Conservation (phyloP, 2,329 filamentous ascomycete species). For the Trichoderma arundinaceum region DNA sequence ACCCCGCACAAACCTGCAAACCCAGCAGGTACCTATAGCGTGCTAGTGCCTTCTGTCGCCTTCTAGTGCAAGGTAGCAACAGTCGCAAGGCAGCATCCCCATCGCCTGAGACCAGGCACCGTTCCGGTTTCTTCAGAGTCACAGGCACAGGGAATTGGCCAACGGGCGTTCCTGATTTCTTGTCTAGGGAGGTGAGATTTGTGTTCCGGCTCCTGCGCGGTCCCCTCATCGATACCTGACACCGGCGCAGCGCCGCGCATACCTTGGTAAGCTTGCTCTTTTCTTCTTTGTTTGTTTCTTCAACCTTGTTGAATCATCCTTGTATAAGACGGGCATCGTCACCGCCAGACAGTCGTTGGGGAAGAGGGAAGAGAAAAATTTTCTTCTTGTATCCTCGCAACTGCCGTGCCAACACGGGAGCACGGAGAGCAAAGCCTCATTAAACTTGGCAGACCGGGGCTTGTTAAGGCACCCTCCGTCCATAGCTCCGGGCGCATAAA, state of each 20-base stretch:
- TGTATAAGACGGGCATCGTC: background rate
- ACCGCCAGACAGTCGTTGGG: background rate
- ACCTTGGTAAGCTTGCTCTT: background rate
- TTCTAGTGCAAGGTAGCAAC: too few relatives aligned
- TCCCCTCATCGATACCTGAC: conserved; percentile 18
- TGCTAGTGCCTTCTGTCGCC: too few relatives aligned
- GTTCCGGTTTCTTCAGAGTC: conserved; percentile 19
- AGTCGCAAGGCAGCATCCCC: too few relatives aligned
- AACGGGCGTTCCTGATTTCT: conserved; percentile 17
- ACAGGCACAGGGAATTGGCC: conserved; percentile 13
- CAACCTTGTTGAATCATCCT: background rate
- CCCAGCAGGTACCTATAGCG: too few relatives aligned
- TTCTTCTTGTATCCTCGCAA: conserved; percentile 8
- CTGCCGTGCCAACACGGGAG: conserved; percentile 1
- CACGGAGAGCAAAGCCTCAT: conserved; percentile 16
- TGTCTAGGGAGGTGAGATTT: conserved; percentile 10
- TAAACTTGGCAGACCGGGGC: conserved; percentile 10
- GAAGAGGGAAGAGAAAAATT: background rate
- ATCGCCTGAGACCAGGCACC: background rate
- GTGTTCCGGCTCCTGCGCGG: background rate
- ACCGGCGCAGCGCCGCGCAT: background rate
- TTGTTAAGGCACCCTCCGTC: conserved; percentile 5
- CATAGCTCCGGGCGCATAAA: conserved; percentile 19
- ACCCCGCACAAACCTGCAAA: conserved; percentile 17
- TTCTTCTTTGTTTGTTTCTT: background rate